Percentiles rank a stretch among this genome's conserved stretches.
phyloP scores from a whole-genome alignment of 352 stramenopile species.

The Phytophthora kernoviae region DNA sequence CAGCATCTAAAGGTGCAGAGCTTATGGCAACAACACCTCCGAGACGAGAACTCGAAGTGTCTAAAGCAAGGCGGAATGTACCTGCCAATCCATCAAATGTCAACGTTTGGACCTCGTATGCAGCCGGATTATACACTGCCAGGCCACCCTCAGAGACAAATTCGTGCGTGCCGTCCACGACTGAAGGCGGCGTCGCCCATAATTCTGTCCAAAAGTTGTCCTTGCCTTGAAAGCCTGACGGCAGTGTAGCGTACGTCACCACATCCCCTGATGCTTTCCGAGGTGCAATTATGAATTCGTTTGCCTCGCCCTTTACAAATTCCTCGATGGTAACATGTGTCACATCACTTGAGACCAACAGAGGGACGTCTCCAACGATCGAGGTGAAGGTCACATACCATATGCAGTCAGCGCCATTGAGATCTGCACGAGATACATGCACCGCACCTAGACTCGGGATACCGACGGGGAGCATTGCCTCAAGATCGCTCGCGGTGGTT shows the following conservation, averaged over 20 bases:
- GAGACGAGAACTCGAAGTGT: slow-evolving; percentile 66
- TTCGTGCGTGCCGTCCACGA: slow-evolving; percentile 88
- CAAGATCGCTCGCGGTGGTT: slow-evolving; percentile 48
- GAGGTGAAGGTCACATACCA: slow-evolving; percentile 90
- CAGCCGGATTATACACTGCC: slow-evolving; percentile 89
- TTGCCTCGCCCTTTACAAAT: slow-evolving; percentile 93
- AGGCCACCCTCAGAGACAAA: slow-evolving; percentile 93
- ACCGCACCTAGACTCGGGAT: slow-evolving; percentile 54
- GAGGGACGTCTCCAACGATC: slow-evolving; percentile 78
- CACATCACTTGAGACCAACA: slow-evolving; percentile 59
- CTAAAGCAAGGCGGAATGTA: slow-evolving; percentile 74
- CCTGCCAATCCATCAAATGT: slow-evolving; percentile 64
- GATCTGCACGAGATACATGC: slow-evolving; percentile 56
- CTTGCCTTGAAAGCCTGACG: slow-evolving; percentile 83
- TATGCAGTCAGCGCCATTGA: slow-evolving; percentile 57
- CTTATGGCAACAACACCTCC: slow-evolving; percentile 52
- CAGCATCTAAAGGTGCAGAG: slow-evolving; percentile 50
- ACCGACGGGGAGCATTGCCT: slow-evolving; percentile 37
- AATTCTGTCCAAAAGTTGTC: slow-evolving; percentile 97
- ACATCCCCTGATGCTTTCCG: slow-evolving; percentile 92
- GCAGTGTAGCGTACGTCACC: slow-evolving; percentile 86
- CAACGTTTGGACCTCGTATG: slow-evolving; percentile 92
- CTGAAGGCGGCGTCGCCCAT: slow-evolving; percentile 78
- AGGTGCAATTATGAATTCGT: slow-evolving; percentile 95
- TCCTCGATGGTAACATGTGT: slow-evolving; percentile 74